Percentiles rank a stretch among this genome's conserved stretches.
These are phyloP conservation scores for Hyphopichia fennica DNA, from an alignment of 1,139 yeast genomes.

Conservation along the genomic window DNA sequence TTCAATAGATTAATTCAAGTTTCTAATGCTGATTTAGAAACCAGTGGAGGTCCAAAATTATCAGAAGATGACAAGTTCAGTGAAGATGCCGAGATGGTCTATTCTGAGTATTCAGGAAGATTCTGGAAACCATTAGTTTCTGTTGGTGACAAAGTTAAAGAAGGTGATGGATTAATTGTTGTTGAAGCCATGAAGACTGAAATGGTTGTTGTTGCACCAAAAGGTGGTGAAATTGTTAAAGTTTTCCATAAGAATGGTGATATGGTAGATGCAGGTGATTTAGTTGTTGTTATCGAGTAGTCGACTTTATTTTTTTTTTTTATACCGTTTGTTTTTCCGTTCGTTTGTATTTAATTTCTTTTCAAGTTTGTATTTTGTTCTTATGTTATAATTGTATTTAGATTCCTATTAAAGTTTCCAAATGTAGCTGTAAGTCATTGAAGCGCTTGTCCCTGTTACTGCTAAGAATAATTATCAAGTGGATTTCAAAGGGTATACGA, in stretches of 20 bases:
- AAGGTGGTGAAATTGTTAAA: constrained; percentile 74
- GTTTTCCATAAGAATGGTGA: constrained; percentile 84
- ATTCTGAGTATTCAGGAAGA: constrained; percentile 92
- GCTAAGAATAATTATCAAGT: too few relatives aligned
- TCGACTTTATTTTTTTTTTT: not conserved
- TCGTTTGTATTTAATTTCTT: not conserved
- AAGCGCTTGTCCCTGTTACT: too few relatives aligned
- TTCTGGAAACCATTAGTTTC: constrained; percentile 91
- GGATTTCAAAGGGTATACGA: too few relatives aligned
- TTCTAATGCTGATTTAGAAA: constrained; percentile 74
- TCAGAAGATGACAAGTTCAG: constrained; percentile 55
- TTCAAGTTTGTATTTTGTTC: not conserved
- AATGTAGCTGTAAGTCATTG: too few relatives aligned
- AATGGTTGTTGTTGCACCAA: constrained; percentile 79
- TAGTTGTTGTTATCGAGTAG: constrained; percentile 72
- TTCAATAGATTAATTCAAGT: constrained; percentile 80
- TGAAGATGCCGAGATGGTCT: constrained; percentile 78
- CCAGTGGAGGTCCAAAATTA: constrained; percentile 38
- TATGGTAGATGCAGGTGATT: constrained; percentile 94
- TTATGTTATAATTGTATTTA: not conserved
- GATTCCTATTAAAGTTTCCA: too few relatives aligned
- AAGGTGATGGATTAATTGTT: constrained; percentile 79
- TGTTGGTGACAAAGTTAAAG: constrained; percentile 74
- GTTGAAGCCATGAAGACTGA: constrained; percentile 99
- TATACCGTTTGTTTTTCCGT: not conserved